These are phyloP conservation scores for Aspergillus texensis DNA, from an alignment of 2,329 filamentous ascomycete species.

Conservation along the genomic window DNA sequence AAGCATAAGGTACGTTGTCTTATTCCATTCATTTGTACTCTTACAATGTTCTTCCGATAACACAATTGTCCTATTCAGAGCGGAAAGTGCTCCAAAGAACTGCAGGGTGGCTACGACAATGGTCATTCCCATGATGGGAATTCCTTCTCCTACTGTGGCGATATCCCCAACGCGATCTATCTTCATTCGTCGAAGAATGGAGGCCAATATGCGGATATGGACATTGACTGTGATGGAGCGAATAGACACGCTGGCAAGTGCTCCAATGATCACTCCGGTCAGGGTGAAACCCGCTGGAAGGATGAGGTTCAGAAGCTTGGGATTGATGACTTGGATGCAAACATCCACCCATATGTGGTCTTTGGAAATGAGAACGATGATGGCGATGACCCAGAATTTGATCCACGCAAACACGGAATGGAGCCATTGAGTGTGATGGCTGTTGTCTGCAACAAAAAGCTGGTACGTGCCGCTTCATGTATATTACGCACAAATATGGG, in stretches of 20 bases:
- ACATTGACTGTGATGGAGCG: slow-evolving; percentile 61
- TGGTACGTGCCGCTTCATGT: slow-evolving; percentile 36
- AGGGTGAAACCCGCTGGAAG: slow-evolving; percentile 52
- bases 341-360: slow-evolving; percentile 57
- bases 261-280: slow-evolving; percentile 43
- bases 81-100: slow-evolving; percentile 19
- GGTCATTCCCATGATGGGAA: slow-evolving; percentile 12
- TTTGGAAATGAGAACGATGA: slow-evolving; percentile 51
- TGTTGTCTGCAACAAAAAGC: slow-evolving; percentile 55
- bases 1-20: slow-evolving; percentile 19
- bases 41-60: background rate
- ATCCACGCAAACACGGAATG: slow-evolving; percentile 48
- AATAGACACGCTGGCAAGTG: slow-evolving; percentile 52
- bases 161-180: slow-evolving; percentile 53
- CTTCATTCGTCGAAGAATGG: slow-evolving; percentile 47
- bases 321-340: slow-evolving; percentile 53
- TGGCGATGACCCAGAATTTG: slow-evolving; percentile 29
- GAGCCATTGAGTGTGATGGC: slow-evolving; percentile 58
- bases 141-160: slow-evolving; percentile 51
- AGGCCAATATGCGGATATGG: slow-evolving; percentile 54
- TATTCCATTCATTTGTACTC: background rate
- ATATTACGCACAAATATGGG: background rate
- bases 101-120: slow-evolving; percentile 25
- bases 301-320: slow-evolving; percentile 43
- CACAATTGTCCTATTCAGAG: slow-evolving; percentile 10